phyloP scores from a whole-genome alignment of 768 basidiomycete genomes.

The Xerocomus spinulosus region DNA sequence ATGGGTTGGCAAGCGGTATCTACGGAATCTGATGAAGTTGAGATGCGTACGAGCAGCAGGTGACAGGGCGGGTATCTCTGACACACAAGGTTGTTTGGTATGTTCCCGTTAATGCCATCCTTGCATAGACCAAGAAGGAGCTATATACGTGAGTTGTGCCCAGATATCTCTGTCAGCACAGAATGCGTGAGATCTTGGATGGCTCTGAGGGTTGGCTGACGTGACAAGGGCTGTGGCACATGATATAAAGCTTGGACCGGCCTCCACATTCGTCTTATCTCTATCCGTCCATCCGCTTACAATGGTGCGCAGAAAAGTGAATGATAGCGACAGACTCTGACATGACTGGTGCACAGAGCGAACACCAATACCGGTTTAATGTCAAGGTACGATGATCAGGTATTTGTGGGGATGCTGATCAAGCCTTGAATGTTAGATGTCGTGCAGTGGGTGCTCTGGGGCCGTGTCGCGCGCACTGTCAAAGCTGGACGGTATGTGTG shows the following conservation, averaged over 20 bases:
- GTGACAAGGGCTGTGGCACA: not conserved
- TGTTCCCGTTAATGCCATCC: no score
- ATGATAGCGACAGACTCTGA: slow-evolving; percentile 1
- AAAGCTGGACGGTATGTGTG: slow-evolving; percentile 45
- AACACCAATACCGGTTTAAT: slow-evolving; percentile 74
- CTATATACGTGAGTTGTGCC: no score
- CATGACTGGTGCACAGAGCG: slow-evolving; percentile 5
- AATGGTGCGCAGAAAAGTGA: slow-evolving; percentile 18
- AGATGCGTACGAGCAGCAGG: slow-evolving; percentile 36
- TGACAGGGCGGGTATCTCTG: slow-evolving; percentile 4
- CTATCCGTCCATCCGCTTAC: not conserved
- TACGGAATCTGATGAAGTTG: slow-evolving; percentile 62
- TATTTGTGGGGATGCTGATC: not conserved
- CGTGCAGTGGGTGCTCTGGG: slow-evolving; percentile 81
- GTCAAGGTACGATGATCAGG: slow-evolving; percentile 57
- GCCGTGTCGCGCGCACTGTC: slow-evolving; percentile 72
- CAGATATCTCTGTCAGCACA: not conserved
- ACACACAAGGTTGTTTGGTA: no score
- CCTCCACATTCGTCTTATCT: not conserved
- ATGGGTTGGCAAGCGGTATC: slow-evolving; percentile 78
- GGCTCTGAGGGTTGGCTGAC: not conserved
- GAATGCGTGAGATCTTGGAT: slow-evolving; percentile 15
- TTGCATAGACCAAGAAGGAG: no score
- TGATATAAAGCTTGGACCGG: slow-evolving; percentile 9
- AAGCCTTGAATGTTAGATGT: slow-evolving; percentile 53